Percentiles rank a stretch among this genome's conserved stretches.
Conservation (phyloP, 2,329 filamentous ascomycete species). For the Lachnellula cervina region DNA sequence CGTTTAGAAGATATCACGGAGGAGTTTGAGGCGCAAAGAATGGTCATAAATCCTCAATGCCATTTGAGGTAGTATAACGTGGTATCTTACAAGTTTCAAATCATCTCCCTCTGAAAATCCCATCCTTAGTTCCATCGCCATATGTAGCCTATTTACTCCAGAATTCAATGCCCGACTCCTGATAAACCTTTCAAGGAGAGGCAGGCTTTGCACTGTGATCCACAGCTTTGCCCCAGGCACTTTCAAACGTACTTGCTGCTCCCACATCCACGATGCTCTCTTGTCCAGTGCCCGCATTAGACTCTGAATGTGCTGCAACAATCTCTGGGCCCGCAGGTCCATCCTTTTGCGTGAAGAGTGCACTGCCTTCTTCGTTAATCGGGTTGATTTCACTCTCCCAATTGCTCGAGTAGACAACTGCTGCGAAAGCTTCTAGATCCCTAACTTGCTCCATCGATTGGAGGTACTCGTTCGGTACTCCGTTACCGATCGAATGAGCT, state of each 20-base stretch:
- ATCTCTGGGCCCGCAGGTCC: conserved; percentile 13
- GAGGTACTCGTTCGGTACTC: conserved; percentile 66
- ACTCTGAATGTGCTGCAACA: conserved; percentile 14
- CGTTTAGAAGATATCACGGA: conserved; percentile 17
- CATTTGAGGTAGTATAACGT: conserved; percentile 7
- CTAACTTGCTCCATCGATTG: conserved; percentile 70
- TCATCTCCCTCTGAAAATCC: neutral
- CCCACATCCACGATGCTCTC: conserved; percentile 54
- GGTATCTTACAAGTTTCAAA: conserved; percentile 20
- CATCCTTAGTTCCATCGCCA: neutral
- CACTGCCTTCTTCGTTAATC: conserved; percentile 17
- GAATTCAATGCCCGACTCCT: conserved; percentile 6
- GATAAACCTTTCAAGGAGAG: conserved; percentile 2
- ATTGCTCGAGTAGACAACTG: conserved; percentile 83
- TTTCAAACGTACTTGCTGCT: conserved; percentile 53
- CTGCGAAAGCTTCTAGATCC: conserved; percentile 77
- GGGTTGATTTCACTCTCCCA: conserved; percentile 61
- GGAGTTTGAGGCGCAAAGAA: conserved; percentile 15
- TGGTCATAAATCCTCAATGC: conserved; percentile 8
- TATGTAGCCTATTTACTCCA: neutral
- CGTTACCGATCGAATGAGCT: conserved; percentile 82
- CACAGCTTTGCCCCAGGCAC: conserved; percentile 63
- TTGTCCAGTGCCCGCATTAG: conserved; percentile 26
- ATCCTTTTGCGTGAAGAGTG: conserved; percentile 15
- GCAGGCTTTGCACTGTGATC: conserved; percentile 31